Base-by-base conservation (phyloP, 2,329 filamentous ascomycete species). In the Fusarium sp. region DNA sequence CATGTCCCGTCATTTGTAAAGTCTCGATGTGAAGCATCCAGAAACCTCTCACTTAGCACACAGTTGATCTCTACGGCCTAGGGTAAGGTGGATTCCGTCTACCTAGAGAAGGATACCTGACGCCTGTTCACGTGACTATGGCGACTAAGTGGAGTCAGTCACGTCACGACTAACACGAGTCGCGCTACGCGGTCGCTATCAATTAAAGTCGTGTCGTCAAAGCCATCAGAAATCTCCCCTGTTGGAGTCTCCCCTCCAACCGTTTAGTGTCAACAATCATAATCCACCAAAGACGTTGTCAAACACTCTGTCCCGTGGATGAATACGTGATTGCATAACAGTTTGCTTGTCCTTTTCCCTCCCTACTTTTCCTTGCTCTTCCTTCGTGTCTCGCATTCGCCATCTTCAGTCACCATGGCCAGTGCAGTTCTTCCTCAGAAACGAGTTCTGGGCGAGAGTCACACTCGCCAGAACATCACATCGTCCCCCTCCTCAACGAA, bases 361-460 rank as follows among this genome's bases (percentile, higher is more conserved):
- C 26, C 45, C 50, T 36, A 65, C 61, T 42, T 47, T 36, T 41
- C 18, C 54, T 61, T 55, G 47, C 52, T 65, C 51, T 44, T 56
- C 41, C 48, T 48, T 51, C 48, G 17, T 47, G 17, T 57, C 65
- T 62, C 67, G 59, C 34, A 67, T 63, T 67, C 63, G 66, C 59
- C 68, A 51, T 50, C 72, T n/a, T 68, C 60, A 57, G 64, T 59
- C 72, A 76, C 67, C 77, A 89, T 89, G 87, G 81, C 87, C 72
- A 83, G 86, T 68, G 81, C 85, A 70, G 80, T 88, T 68, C 82
- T 91, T 63, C 90, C 92, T 62, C 90, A 93, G 83, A 95, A 95
- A 85, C 90, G 93, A 79, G 90, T 92, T 77, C 86, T 94, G 55
- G 90, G 88, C 74, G 92, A 94, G 68, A 89, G 90, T 66, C 92